phyloP scores from a whole-genome alignment of 768 basidiomycete genomes.

The Multifurca ochricompacta region DNA sequence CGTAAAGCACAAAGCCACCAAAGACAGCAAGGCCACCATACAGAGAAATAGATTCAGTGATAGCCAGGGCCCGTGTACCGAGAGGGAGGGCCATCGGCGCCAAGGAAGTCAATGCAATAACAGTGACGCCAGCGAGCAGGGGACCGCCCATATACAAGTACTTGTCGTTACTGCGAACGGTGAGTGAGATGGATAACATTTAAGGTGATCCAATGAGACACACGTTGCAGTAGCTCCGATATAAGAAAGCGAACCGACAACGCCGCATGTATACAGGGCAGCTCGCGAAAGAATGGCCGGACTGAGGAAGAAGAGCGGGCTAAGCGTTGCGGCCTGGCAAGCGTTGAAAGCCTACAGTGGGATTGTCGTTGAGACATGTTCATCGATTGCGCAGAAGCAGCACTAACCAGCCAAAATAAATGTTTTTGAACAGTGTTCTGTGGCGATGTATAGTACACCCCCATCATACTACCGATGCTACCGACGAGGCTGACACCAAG shows the following conservation, averaged over 20 bases:
- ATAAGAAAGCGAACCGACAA: conserved; percentile 81
- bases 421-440: conserved; percentile 73
- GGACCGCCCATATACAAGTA: conserved; percentile 84
- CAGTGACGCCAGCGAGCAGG: conserved; percentile 80
- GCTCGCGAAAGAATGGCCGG: conserved; percentile 82
- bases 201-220: conserved; percentile 16
- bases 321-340: conserved; percentile 79
- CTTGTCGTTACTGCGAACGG: conserved; percentile 50
- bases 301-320: conserved; percentile 82
- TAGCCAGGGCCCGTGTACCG: conserved; percentile 65
- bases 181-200: background rate
- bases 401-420: conserved; percentile 66
- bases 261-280: conserved; percentile 79
- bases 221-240: conserved; percentile 82
- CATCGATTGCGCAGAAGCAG: background rate
- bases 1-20: conserved; percentile 78
- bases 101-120: conserved; percentile 78
- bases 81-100: conserved; percentile 87
- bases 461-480: conserved; percentile 81
- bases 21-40: conserved; percentile 90
- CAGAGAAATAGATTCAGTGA: conserved; percentile 69
- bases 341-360: conserved; percentile 64
- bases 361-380: background rate
- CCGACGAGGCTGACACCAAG: conserved; percentile 75
- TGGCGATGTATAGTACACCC: conserved; percentile 68